phyloP scores from a whole-genome alignment of 352 stramenopile species.

The Pythium brachiatum region DNA sequence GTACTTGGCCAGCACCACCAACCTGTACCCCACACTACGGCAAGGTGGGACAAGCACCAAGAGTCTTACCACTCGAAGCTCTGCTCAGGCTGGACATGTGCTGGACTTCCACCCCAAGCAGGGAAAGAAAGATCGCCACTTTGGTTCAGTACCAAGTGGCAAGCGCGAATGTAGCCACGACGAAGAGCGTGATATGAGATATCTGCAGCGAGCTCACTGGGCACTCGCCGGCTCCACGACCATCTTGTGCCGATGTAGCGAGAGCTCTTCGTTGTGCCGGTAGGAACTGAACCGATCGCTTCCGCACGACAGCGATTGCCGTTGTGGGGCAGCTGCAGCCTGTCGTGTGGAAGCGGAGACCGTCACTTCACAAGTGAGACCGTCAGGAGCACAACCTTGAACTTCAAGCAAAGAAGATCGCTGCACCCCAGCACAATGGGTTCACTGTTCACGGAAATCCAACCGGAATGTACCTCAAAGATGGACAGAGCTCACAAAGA shows the following conservation, averaged over 20 bases:
- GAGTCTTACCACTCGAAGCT: too few species aligned
- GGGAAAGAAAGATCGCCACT: too few species aligned
- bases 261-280: not conserved
- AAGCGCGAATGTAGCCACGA: not conserved
- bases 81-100: too few species aligned
- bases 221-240: not conserved
- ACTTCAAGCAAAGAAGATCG: not conserved
- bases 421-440: not conserved
- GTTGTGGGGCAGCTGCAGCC: not conserved
- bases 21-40: too few species aligned
- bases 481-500: not conserved
- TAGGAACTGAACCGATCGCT: slow-evolving; percentile 1
- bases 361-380: not conserved
- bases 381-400: not conserved
- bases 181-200: not conserved
- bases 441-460: not conserved
- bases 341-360: not conserved
- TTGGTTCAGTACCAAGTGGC: too few species aligned
- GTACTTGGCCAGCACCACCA: too few species aligned
- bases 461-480: not conserved
- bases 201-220: not conserved
- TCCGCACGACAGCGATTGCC: not conserved
- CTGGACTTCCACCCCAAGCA: too few species aligned
- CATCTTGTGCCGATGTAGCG: not conserved
- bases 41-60: too few species aligned